A percentile compares a stretch with the other conserved stretches of the same genome.
Conservation (phyloP, 495 filamentous ascomycete genomes). For the Cercophora samala region DNA sequence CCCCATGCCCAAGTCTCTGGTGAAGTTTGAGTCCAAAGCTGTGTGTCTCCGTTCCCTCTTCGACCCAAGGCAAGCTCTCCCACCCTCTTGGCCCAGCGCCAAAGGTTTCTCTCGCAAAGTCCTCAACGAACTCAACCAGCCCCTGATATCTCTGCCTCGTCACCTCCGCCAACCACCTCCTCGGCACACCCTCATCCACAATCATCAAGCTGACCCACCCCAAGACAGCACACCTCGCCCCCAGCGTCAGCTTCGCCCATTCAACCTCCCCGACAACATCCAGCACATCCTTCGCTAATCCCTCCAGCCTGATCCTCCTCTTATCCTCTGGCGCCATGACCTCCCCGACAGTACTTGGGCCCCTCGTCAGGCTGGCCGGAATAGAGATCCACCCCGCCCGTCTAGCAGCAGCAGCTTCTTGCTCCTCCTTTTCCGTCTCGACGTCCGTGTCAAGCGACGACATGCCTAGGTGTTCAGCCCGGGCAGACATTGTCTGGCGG, state of each 20-base stretch:
- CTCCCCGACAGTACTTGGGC: constrained; percentile 28
- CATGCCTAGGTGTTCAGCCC: constrained; percentile 73
- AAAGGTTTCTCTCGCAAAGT: constrained; percentile 43
- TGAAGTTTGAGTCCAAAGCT: constrained; percentile 17
- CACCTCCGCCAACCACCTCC: constrained; percentile 64
- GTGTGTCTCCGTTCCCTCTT: constrained; percentile 1
- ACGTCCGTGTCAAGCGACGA: constrained; percentile 46
- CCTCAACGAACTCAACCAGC: constrained; percentile 54
- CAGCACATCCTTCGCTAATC: constrained; percentile 64
- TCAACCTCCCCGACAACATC: constrained; percentile 64
- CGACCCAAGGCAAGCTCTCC: constrained; percentile 16
- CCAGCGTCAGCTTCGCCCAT: constrained; percentile 47
- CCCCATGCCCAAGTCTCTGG: constrained; percentile 33
- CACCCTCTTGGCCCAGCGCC: constrained; percentile 14
- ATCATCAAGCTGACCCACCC: constrained; percentile 75
- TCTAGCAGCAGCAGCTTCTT: constrained; percentile 29
- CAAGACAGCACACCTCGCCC: constrained; percentile 71
- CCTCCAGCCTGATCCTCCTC: constrained; percentile 64
- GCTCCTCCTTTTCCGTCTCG: constrained; percentile 29
- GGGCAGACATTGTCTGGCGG: constrained; percentile 61
- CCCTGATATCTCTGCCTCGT: constrained; percentile 54
- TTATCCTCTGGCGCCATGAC: constrained; percentile 47
- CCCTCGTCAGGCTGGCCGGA: constrained; percentile 26
- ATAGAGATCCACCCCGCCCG: constrained; percentile 32
- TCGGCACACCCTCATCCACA: constrained; percentile 60